Conservation (phyloP, 177 flowering plant species). For the Vitis hybrid region DNA sequence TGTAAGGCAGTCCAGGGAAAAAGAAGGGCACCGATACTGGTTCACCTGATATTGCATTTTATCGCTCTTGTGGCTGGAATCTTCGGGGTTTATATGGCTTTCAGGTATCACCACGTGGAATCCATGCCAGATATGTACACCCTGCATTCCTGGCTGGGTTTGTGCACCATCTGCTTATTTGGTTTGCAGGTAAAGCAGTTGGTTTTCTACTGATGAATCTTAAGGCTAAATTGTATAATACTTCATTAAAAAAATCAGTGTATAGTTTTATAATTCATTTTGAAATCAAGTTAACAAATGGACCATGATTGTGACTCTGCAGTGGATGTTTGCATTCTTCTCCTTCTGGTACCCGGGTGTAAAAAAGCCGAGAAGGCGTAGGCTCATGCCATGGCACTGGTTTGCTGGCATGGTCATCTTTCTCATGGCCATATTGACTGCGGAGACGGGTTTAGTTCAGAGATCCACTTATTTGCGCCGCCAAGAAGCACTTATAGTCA, state of each 20-base stretch:
- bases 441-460: constrained; percentile 36
- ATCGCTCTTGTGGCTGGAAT: constrained; percentile 39
- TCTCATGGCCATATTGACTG: constrained; percentile 34
- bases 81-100: constrained; percentile 39
- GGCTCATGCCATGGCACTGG: constrained; percentile 45
- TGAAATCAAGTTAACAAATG: too few relatives aligned
- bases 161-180: constrained; percentile 41
- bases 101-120: constrained; percentile 41
- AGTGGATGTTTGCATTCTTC: constrained; percentile 42
- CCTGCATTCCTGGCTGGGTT: constrained; percentile 61
- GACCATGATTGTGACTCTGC: constrained; percentile 7
- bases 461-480: constrained; percentile 17
- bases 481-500: constrained; percentile 40
- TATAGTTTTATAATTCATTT: too few relatives aligned
- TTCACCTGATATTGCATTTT: constrained; percentile 34
- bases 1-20: constrained; percentile 36
- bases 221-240: too few relatives aligned
- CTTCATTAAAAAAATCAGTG: neutral
- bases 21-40: constrained; percentile 20
- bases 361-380: constrained; percentile 24
- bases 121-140: constrained; percentile 23
- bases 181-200: constrained; percentile 37
- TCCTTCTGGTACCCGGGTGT: constrained; percentile 36
- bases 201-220: neutral
- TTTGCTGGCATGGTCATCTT: constrained; percentile 41